Evolutionary conservation across 768 basidiomycete species (phyloP).

Genomic region (Mycena rebaudengoi): DNA sequence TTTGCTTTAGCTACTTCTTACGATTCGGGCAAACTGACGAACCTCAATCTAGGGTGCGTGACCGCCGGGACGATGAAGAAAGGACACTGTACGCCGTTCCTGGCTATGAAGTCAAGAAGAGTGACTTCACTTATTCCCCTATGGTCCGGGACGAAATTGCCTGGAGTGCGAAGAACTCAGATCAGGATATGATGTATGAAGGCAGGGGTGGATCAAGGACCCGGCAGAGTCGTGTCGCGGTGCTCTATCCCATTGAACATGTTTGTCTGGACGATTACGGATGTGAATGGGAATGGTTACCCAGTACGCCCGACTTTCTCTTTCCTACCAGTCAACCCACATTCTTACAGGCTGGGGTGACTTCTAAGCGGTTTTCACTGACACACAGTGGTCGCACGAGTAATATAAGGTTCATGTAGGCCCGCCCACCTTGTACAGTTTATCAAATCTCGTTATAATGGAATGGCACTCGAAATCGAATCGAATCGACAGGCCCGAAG

Average conservation of each 20-base stretch:
- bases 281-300: not conserved
- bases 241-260: not conserved
- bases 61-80: not conserved
- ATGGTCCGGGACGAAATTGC: not conserved
- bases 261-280: not conserved
- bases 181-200: too few species aligned
- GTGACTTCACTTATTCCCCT: not conserved
- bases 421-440: too few species aligned
- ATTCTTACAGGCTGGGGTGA: not conserved
- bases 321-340: not conserved
- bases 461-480: too few species aligned
- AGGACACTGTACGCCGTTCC: not conserved
- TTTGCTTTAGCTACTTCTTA: not conserved
- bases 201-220: too few species aligned
- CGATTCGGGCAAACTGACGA: not conserved
- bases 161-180: too few species aligned
- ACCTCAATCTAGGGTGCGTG: not conserved
- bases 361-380: not conserved
- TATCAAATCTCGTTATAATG: too few species aligned
- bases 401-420: too few species aligned
- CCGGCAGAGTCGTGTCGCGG: conserved; percentile 7
- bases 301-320: not conserved
- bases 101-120: not conserved
- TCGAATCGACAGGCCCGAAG: too few species aligned
- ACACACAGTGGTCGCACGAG: too few species aligned